Evolutionary conservation across 768 basidiomycete species (phyloP), one percentile per base, ranked within the genome.

Genomic region (Leccinum subtestaceum): DNA sequence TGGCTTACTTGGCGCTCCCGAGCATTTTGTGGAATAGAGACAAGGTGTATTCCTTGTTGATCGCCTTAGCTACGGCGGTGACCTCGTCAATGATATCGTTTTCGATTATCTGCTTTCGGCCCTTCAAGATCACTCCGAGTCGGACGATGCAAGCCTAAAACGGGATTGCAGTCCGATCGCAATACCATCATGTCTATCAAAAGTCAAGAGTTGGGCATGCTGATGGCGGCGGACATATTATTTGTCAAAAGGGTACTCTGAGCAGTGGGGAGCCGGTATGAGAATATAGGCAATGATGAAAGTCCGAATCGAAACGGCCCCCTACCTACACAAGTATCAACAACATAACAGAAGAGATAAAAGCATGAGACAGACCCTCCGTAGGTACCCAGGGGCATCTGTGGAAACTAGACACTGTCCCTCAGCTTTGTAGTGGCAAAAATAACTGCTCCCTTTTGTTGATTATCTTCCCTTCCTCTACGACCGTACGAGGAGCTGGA

Each of bases 21-120:
- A 23, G 3, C 23, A 23, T 23, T 23, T 23, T 23, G 23, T 23
- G 23, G 23, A 23, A 23, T 23, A 23, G 23, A 23, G 23, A 23
- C 23, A 23, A 23, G 23, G 23, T 23, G 23, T 23, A 23, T 23
- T 23, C 23, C 23, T 23, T 23, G 23, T 23, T 23, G 23, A 23
- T 23, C 23, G 23, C 23, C 23, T 25, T 25, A 4, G 25, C 25
- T 25, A 25, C 25, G 25, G 25, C 25, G 25, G 92, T 93, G 32
- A 94, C 93, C 73, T 98, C 95, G 65, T 88, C 89, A 60, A 98
- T 80, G 15, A 99, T 81, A 57, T 95, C 93, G 60, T 86, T 92
- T 67, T 98, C 93, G 6, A 80, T 76, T 86, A 98, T 87, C 55
- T 84, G 82, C 70, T 97, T 98, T 56, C 95, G 79, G 70, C 93